Evolutionary conservation across 768 basidiomycete species (phyloP).

Genomic region (Agaricus subrufescens): DNA sequence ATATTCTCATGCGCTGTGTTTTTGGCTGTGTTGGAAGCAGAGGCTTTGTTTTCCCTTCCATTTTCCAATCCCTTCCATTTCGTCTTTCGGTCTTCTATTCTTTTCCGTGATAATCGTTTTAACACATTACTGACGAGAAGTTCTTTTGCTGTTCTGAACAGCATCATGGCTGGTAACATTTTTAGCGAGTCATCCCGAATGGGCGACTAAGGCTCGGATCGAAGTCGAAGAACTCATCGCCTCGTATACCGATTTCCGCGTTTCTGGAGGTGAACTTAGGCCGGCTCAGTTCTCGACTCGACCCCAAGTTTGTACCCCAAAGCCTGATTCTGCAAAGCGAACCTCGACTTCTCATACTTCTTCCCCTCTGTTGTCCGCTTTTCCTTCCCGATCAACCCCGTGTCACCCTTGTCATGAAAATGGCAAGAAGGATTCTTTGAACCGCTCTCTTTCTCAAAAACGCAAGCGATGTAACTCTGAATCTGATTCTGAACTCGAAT

Average conservation of each 20-base stretch:
- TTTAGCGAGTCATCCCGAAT: constrained; percentile 62
- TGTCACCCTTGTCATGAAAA: background rate
- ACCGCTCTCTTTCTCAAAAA: background rate
- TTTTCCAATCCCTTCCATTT: background rate
- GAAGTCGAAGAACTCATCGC: constrained; percentile 58
- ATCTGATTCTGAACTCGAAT: background rate
- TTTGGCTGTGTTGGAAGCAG: background rate
- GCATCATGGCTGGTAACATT: constrained; percentile 76
- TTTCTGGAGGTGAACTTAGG: background rate
- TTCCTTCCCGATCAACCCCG: background rate
- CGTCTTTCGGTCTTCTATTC: background rate
- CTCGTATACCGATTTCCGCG: constrained; percentile 23
- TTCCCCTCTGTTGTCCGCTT: background rate
- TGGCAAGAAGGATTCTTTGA: background rate
- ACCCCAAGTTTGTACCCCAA: background rate
- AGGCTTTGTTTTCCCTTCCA: too few species aligned
- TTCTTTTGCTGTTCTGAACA: constrained; percentile 12
- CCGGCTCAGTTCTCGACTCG: too few species aligned
- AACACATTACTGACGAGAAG: background rate
- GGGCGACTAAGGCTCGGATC: constrained; percentile 53
- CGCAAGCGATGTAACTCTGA: constrained; percentile 11
- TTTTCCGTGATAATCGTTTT: background rate
- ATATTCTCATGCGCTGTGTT: background rate
- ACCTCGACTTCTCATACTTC: background rate
- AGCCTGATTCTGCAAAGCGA: constrained; percentile 10